A percentile compares a stretch with the other conserved stretches of the same genome.
phyloP scores from a whole-genome alignment of 2,329 filamentous ascomycete species.

The Dactylellina drechsleri region DNA sequence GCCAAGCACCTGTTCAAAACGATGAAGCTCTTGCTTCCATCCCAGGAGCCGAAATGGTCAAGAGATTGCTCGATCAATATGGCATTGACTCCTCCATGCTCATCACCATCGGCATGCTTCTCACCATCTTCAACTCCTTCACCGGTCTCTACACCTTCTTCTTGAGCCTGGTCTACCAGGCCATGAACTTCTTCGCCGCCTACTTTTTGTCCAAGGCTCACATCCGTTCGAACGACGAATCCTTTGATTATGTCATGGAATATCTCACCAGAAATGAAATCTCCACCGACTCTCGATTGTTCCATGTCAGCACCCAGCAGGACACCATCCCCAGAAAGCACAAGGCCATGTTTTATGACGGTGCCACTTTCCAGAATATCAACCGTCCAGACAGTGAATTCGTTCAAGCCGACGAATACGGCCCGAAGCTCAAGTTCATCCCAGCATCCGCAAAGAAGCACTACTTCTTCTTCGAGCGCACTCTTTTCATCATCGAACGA shows the following conservation, averaged over 20 bases:
- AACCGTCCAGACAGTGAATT: constrained; percentile 62
- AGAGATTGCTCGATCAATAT: constrained; percentile 57
- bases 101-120: constrained; percentile 58
- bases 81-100: constrained; percentile 58
- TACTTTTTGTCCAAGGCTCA: constrained; percentile 58
- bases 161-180: constrained; percentile 52
- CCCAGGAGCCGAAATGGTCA: constrained; percentile 58
- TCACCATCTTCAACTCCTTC: constrained; percentile 58
- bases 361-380: constrained; percentile 63
- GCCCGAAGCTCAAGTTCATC: constrained; percentile 68
- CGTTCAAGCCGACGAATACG: constrained; percentile 62
- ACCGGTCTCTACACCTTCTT: constrained; percentile 58
- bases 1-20: constrained; percentile 66
- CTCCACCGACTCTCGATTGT: constrained; percentile 58
- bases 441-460: constrained; percentile 72
- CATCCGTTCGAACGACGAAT: constrained; percentile 58
- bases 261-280: constrained; percentile 57
- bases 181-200: constrained; percentile 56
- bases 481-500: constrained; percentile 70
- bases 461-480: constrained; percentile 74
- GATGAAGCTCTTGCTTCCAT: constrained; percentile 67
- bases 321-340: constrained; percentile 56
- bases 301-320: constrained; percentile 58
- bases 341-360: constrained; percentile 58
- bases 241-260: constrained; percentile 59